Evolutionary conservation across 2,329 filamentous ascomycete species (phyloP), one percentile per base, ranked within the genome.

Genomic region (Neofusicoccum sp.): DNA sequence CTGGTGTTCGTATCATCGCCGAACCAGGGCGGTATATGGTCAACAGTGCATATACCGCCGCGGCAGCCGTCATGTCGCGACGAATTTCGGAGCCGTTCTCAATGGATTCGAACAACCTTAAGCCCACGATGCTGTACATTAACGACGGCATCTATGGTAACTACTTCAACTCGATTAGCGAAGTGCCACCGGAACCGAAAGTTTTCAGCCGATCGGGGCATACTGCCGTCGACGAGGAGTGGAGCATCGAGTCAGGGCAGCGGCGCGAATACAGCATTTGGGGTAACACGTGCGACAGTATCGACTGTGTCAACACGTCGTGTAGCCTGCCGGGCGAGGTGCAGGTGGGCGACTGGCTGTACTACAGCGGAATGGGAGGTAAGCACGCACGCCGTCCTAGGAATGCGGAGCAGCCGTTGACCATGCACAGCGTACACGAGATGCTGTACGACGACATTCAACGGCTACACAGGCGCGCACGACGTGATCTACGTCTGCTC

Each of bases 91-190:
- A 88, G 65, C 85, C 91, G 91, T 9, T 26, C 4, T 11, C n/a
- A 68, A 84, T 88, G 1, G 77, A 77, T 41, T 79, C 80, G 16
- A 79, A 80, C 48, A 79, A 82, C 65, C 26, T 60, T 28, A 85
- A 85, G 66, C 88, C 86, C 67, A 96, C 93, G 81, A 96, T 96
- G 93, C 79, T 96, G 43, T 96, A 97, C 74, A 81, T 96, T 75
- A 96, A 97, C 72, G 93, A 97, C 68, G 93, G 93, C 31, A 86
- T 96, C 60, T 96, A 97, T 71, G 93, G 93, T 69, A 96, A 96
- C 79, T 96, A 96, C 73, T 93, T 90, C 68, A 93, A 90, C 84
- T 96, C 96, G 81, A 96, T 96, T 80, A 96, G 96, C 73, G 93
- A 96, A 71, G 93, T 96, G 80, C 85, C 93, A 68, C 92, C 92